phyloP scores from a whole-genome alignment of 345 rosid genomes.

The Arabidopsis suecica region DNA sequence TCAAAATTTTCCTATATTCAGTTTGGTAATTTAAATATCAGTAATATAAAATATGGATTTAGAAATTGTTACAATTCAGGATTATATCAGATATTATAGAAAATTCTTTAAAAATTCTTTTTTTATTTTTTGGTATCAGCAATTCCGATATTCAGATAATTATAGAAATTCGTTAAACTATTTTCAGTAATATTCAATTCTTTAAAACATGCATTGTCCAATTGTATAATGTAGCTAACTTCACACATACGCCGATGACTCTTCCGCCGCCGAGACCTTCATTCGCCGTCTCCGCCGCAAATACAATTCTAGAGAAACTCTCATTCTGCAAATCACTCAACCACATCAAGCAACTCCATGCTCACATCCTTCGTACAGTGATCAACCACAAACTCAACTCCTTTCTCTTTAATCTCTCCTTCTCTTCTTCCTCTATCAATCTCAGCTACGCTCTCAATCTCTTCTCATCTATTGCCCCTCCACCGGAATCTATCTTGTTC shows the following conservation, averaged over 20 bases:
- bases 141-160: no score
- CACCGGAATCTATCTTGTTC: slow-evolving; percentile 37
- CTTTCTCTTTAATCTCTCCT: slow-evolving; percentile 45
- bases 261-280: slow-evolving; percentile 22
- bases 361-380: slow-evolving; percentile 53
- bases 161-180: no score
- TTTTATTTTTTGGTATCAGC: no score
- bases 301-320: slow-evolving; percentile 32
- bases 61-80: no score
- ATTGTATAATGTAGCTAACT: no score
- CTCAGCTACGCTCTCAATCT: slow-evolving; percentile 57
- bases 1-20: no score
- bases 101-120: no score
- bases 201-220: no score
- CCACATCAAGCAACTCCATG: slow-evolving; percentile 56
- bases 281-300: slow-evolving; percentile 27
- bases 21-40: no score
- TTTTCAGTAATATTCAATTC: no score
- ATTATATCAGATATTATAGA: no score
- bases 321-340: slow-evolving; percentile 47
- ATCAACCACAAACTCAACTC: slow-evolving; percentile 36
- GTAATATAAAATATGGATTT: no score
- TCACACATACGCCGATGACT: not conserved
- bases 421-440: slow-evolving; percentile 45
- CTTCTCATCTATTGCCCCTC: slow-evolving; percentile 47